Conservation (phyloP, 2,329 filamentous ascomycete genomes). For the Cephalotrichum gorgonifer region DNA sequence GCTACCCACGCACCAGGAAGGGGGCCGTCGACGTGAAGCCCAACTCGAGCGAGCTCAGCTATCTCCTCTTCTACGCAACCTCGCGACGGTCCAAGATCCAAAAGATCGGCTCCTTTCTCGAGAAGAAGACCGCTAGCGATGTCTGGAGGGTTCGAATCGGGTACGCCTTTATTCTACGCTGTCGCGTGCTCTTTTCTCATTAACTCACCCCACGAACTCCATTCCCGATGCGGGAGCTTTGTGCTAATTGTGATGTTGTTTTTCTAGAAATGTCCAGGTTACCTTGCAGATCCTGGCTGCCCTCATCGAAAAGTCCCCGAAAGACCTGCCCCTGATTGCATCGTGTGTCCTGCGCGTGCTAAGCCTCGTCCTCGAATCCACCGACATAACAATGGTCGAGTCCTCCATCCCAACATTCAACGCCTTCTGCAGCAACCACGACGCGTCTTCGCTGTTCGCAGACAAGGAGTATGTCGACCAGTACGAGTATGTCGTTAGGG, state of each 20-base stretch:
- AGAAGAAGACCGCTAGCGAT: slow-evolving; percentile 87
- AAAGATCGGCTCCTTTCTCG: slow-evolving; percentile 89
- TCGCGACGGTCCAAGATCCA: slow-evolving; percentile 91
- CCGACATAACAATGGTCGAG: slow-evolving; percentile 87
- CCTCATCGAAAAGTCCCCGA: slow-evolving; percentile 84
- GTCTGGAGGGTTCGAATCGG: slow-evolving; percentile 83
- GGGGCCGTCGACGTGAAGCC: slow-evolving; percentile 87
- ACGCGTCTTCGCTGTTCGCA: slow-evolving; percentile 72
- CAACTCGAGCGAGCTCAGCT: slow-evolving; percentile 93
- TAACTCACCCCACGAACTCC: neutral
- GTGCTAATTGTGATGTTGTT: neutral
- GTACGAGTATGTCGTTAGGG: slow-evolving; percentile 70
- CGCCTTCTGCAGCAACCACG: slow-evolving; percentile 80
- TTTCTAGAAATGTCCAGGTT: slow-evolving; percentile 74
- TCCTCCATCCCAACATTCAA: slow-evolving; percentile 80
- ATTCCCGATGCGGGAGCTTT: neutral
- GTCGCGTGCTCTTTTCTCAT: neutral
- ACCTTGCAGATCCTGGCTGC: slow-evolving; percentile 87
- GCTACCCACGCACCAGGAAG: slow-evolving; percentile 88
- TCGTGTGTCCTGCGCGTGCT: slow-evolving; percentile 77
- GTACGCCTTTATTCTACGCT: slow-evolving; percentile 33
- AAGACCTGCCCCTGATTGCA: slow-evolving; percentile 83
- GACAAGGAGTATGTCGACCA: slow-evolving; percentile 75
- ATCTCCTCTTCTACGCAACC: slow-evolving; percentile 92
- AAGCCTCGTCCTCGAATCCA: slow-evolving; percentile 69